Evolutionary conservation across 2,329 filamentous ascomycete species (phyloP), one percentile per base, ranked within the genome.

Genomic region (Beauveria sp.): DNA sequence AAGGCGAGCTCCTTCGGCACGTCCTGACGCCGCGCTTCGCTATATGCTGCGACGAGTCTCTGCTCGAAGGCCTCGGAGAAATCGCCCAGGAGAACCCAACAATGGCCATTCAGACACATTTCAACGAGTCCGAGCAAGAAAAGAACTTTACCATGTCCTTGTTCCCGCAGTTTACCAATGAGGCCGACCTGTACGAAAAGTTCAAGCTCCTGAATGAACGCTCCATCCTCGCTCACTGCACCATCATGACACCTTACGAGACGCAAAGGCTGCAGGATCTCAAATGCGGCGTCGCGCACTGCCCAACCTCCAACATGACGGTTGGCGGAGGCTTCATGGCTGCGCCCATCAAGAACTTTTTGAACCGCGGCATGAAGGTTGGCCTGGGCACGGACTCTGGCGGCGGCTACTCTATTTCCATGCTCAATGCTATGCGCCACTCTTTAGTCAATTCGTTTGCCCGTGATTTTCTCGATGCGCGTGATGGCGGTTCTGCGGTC

Each of bases 211-310:
- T 90, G 6, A 80, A 74, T 1, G 64, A 73, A 3, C 78, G 82
- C 9, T 80, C 82, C 0, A 87, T 89, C 61, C 79, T 89, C 0
- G 87, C 87, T 0, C 87, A 89, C 68, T 88, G 86, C 72, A 88
- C 84, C 61, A 80, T 83, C 68, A 81, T 88, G 72, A 79, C 75
- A 5, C 79, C 83, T 3, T 75, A 81, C 34, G 87, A 89, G 69
- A 78, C 82, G 52, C 65, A 71, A 1, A 73, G 75, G 5, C 66
- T 88, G 1, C 66, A 71, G 16, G 69, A 74, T 9, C 73, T 83
- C 9, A 71, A 72, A 0, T 87, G 84, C 65, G 85, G 85, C 20
- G 76, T 88, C 1, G 83, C 85, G 0, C 86, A 88, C 67, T 88
- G 86, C 62, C 86, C 86, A 0, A 79, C 85, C 1, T 78, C 84